These are phyloP conservation scores for Auxenochlorella pyrenoidosa DNA, from an alignment of 139 green algal species.

Conservation along the genomic window DNA sequence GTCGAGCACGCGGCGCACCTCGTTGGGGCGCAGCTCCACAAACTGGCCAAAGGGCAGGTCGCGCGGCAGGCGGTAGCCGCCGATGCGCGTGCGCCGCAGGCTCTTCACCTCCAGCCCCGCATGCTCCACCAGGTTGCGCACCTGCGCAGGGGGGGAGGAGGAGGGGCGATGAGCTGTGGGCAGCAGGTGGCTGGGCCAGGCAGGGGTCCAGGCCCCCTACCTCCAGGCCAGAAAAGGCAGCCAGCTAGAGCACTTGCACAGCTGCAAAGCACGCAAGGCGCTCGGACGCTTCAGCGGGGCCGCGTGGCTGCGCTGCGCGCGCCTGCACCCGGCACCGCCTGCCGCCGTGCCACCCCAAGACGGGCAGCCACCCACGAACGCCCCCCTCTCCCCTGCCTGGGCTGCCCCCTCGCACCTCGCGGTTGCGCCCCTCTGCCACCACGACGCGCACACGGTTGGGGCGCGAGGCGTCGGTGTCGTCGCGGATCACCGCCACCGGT, in stretches of 20 bases:
- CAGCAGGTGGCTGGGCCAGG: not conserved
- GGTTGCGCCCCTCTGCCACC: slow-evolving; percentile 81
- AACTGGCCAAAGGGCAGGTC: slow-evolving; percentile 71
- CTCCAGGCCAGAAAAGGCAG: not conserved
- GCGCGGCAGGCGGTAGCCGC: slow-evolving; percentile 78
- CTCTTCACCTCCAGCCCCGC: slow-evolving; percentile 78
- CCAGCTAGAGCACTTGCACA: too few relatives aligned
- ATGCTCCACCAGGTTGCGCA: slow-evolving; percentile 73
- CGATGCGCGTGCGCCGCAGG: slow-evolving; percentile 85
- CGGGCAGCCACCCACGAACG: not conserved
- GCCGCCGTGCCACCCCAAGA: not conserved
- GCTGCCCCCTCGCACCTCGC: slow-evolving; percentile 80
- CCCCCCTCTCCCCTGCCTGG: too few relatives aligned
- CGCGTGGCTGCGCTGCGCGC: too few relatives aligned
- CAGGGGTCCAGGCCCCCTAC: not conserved
- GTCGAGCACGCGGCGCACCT: slow-evolving; percentile 54
- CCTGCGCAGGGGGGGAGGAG: slow-evolving; percentile 48
- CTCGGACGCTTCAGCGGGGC: too few relatives aligned
- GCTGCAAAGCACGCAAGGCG: too few relatives aligned
- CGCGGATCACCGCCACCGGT: slow-evolving; percentile 50
- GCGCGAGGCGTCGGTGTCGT: slow-evolving; percentile 40
- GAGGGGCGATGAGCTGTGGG: not conserved
- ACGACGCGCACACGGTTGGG: slow-evolving; percentile 63
- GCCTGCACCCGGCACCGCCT: not conserved
- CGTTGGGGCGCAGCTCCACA: slow-evolving; percentile 55